Conservation (phyloP, 2,329 filamentous ascomycete genomes). For the Trichoderma semiorbis region DNA sequence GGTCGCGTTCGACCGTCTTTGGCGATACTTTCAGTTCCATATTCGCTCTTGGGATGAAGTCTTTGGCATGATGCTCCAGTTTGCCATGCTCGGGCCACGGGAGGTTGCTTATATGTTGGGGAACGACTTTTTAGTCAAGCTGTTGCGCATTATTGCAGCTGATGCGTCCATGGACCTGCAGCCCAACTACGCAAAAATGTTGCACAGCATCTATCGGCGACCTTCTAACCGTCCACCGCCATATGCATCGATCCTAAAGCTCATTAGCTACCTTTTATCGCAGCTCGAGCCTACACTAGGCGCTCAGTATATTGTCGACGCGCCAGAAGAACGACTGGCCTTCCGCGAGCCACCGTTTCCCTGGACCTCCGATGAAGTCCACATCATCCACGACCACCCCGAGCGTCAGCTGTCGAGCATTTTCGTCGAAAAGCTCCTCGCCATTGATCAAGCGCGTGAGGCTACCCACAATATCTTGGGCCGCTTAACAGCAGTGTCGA, state of each 20-base stretch:
- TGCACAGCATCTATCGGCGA: constrained; percentile 50
- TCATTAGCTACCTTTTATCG: constrained; percentile 46
- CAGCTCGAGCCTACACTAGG: constrained; percentile 40
- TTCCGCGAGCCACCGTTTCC: constrained; percentile 36
- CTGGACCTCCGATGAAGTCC: constrained; percentile 46
- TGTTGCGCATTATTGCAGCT: constrained; percentile 59
- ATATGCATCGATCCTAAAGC: constrained; percentile 51
- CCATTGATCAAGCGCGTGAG: constrained; percentile 53
- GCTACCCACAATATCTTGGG: constrained; percentile 55
- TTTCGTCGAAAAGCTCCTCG: constrained; percentile 65
- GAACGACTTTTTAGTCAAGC: constrained; percentile 56
- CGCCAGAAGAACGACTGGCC: constrained; percentile 38
- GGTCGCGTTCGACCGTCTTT: constrained; percentile 53
- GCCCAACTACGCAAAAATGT: constrained; percentile 53
- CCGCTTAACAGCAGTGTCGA: constrained; percentile 52
- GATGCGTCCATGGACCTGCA: constrained; percentile 52
- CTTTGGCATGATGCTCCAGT: constrained; percentile 66
- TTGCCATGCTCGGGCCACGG: constrained; percentile 57
- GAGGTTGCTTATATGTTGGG: constrained; percentile 60
- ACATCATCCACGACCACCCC: constrained; percentile 41
- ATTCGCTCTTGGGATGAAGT: constrained; percentile 72
- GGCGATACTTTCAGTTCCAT: constrained; percentile 58
- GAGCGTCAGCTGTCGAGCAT: constrained; percentile 39
- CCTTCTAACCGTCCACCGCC: constrained; percentile 48
- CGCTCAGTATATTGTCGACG: constrained; percentile 37